Evolutionary conservation across 2,329 filamentous ascomycete species (phyloP).

Genomic region (Pseudophaeomoniella oleicola): DNA sequence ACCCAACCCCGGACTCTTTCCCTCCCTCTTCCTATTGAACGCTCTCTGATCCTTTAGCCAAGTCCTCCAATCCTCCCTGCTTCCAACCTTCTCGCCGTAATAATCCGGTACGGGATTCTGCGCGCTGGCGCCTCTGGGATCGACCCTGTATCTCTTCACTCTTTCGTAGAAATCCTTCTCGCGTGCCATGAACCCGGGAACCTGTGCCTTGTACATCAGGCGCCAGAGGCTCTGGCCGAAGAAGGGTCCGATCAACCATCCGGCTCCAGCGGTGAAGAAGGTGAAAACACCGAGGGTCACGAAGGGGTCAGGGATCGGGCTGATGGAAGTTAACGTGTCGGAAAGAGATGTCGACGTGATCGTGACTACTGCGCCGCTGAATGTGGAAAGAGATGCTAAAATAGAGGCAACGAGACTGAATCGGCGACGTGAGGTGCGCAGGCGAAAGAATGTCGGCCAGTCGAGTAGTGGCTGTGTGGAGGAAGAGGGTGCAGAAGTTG

Average conservation of each 20-base stretch:
- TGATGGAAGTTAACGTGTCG: constrained; percentile 10
- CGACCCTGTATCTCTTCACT: constrained; percentile 83
- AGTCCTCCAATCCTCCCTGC: constrained; percentile 75
- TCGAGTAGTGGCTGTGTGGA: constrained; percentile 35
- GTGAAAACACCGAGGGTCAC: constrained; percentile 2
- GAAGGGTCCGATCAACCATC: constrained; percentile 78
- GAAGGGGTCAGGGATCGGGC: constrained; percentile 5
- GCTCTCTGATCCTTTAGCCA: constrained; percentile 97
- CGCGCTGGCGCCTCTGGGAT: constrained; percentile 76
- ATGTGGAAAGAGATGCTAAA: constrained; percentile 46
- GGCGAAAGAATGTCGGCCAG: constrained; percentile 87
- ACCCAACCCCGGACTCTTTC: constrained; percentile 1
- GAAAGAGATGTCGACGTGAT: constrained; percentile 9
- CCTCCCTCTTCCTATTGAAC: constrained; percentile 73
- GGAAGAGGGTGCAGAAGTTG: constrained; percentile 1
- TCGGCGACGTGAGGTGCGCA: constrained; percentile 71
- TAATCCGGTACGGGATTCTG: constrained; percentile 93
- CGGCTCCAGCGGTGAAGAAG: constrained; percentile 49
- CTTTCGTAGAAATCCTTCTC: constrained; percentile 87
- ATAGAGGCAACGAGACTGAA: constrained; percentile 71
- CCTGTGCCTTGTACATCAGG: constrained; percentile 49
- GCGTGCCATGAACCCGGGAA: constrained; percentile 41
- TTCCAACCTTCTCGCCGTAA: constrained; percentile 96
- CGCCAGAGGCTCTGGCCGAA: constrained; percentile 72
- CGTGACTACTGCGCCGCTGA: constrained; percentile 28